These are phyloP conservation scores for Exobasidium cylindrosporum DNA, from an alignment of 1,284 basidiomycete genomes.

Conservation along the genomic window DNA sequence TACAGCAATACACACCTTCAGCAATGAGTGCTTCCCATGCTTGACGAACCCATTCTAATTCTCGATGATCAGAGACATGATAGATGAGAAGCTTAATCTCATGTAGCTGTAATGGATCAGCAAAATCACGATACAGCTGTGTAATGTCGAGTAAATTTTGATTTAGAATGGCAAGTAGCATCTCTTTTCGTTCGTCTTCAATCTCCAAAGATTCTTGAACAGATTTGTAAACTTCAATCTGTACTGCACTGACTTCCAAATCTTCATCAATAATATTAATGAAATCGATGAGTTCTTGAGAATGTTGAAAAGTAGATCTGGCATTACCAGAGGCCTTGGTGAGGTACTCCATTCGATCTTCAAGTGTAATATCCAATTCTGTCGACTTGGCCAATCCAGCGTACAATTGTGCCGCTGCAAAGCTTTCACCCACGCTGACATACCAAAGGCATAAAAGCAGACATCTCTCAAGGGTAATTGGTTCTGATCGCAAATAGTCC, in stretches of 20 bases:
- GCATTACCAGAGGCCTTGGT: constrained; percentile 85
- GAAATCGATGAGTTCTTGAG: constrained; percentile 83
- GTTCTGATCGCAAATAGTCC: constrained; percentile 77
- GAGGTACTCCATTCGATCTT: constrained; percentile 51
- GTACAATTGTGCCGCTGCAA: constrained; percentile 84
- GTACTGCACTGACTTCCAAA: constrained; percentile 93
- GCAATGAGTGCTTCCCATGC: constrained; percentile 85
- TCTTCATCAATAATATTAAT: constrained; percentile 90
- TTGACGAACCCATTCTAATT: constrained; percentile 73
- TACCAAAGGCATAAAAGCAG: constrained; percentile 96
- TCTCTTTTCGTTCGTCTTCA: constrained; percentile 62
- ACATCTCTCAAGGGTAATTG: constrained; percentile 74
- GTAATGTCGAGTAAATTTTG: constrained; percentile 59
- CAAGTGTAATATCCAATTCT: constrained; percentile 58
- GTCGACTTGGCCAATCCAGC: constrained; percentile 80
- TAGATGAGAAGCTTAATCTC: constrained; percentile 85
- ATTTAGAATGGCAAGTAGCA: constrained; percentile 62
- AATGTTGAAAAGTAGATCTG: constrained; percentile 62
- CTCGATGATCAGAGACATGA: constrained; percentile 86
- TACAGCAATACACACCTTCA: background rate
- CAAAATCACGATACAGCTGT: constrained; percentile 78
- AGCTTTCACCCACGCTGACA: constrained; percentile 64
- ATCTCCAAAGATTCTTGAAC: constrained; percentile 50
- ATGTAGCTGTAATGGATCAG: constrained; percentile 79
- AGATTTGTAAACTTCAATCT: constrained; percentile 67